These are phyloP conservation scores for Paraconiothyrium brasiliense DNA, from an alignment of 2,329 filamentous ascomycete species.

Conservation along the genomic window DNA sequence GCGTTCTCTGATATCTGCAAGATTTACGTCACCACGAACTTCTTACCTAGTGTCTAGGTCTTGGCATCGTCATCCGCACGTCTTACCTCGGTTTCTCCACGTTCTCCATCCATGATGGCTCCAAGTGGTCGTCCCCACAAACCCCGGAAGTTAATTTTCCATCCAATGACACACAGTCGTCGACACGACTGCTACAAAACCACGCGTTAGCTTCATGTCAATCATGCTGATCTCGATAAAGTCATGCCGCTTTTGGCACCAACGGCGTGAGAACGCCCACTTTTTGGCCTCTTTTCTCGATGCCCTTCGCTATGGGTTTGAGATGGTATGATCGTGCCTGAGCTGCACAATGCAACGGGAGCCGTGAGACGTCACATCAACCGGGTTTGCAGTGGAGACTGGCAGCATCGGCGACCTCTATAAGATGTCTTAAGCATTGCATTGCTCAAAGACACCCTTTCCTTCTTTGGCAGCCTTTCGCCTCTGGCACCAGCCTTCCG, in stretches of 20 bases:
- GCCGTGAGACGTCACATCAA: conserved; percentile 1
- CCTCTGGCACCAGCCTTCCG: not conserved
- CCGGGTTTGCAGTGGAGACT: not conserved
- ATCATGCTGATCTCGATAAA: not conserved
- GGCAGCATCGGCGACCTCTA: not conserved
- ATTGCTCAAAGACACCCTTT: not conserved
- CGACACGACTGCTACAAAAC: not conserved
- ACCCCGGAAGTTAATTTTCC: conserved; percentile 1
- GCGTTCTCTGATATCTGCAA: no score
- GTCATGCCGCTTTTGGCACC: no score
- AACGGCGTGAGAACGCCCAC: not conserved
- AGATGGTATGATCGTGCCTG: not conserved
- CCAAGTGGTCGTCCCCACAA: not conserved
- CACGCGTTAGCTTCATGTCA: not conserved
- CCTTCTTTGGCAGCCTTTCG: not conserved
- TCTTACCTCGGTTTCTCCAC: not conserved
- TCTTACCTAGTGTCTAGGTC: not conserved
- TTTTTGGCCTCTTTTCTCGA: not conserved
- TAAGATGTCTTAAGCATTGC: not conserved
- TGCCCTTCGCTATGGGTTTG: not conserved
- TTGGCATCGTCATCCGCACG: not conserved
- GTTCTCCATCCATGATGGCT: not conserved
- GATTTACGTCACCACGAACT: not conserved
- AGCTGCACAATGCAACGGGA: not conserved
- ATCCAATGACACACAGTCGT: not conserved